Conservation (phyloP, 768 basidiomycete species). For the Symmetrospora coprosmae region DNA sequence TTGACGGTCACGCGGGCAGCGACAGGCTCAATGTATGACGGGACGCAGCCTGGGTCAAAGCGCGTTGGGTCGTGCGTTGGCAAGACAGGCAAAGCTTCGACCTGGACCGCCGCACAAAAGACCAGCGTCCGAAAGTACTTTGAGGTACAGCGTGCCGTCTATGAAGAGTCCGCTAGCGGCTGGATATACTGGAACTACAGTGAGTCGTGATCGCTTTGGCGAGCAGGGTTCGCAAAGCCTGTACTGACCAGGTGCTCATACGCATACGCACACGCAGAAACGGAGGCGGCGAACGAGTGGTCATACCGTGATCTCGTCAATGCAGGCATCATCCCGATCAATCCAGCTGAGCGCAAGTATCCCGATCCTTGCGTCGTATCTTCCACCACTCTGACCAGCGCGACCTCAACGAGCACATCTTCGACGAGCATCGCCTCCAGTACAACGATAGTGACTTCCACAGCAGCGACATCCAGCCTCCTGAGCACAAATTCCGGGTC, state of each 20-base stretch:
- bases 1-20: background rate
- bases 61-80: constrained; percentile 31
- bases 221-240: too few species aligned
- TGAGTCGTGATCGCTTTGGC: too few species aligned
- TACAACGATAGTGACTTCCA: too few species aligned
- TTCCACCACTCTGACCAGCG: too few species aligned
- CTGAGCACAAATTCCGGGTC: too few species aligned
- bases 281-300: constrained; percentile 72
- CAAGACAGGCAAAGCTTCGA: constrained; percentile 54
- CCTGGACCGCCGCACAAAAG: constrained; percentile 66
- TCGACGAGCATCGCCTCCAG: too few species aligned
- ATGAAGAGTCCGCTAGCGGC: constrained; percentile 26
- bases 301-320: constrained; percentile 65
- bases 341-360: constrained; percentile 40
- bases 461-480: too few species aligned
- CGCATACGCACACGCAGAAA: too few species aligned
- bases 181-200: constrained; percentile 36
- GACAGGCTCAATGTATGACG: constrained; percentile 35
- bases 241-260: too few species aligned
- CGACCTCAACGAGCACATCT: too few species aligned
- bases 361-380: constrained; percentile 1
- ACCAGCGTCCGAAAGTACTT: constrained; percentile 64
- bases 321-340: constrained; percentile 69
- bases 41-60: constrained; percentile 34
- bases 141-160: constrained; percentile 45